Evolutionary conservation across 495 filamentous ascomycete species (phyloP), one percentile per base, ranked within the genome.

Genomic region (Tuber melanosporum): DNA sequence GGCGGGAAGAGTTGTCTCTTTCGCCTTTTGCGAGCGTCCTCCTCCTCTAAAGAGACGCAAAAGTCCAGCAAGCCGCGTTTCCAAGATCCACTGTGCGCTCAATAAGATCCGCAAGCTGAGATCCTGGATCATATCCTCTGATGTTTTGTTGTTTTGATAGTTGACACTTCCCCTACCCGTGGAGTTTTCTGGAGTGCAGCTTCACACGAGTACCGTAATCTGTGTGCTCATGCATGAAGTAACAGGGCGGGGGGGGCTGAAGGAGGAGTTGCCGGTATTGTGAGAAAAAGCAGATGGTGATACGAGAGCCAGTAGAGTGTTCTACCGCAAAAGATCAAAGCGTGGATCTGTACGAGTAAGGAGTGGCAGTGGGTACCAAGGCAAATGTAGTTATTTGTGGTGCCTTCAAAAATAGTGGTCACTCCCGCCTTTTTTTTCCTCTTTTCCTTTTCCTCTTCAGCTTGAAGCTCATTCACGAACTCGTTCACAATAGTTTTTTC

Each of bases 401-500:
- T 66, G 57, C 26, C 57, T 66, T 66, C 57, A 66, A 66, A 66
- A 66, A 66, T 66, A 12, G 57, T 66, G 57, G 57, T 15, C 14
- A 32, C 14, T 36, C 57, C 57, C 57, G n/a, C 26, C 57, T 17
- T 66, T 36, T 66, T 26, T 66, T 66, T 32, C 10, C 5, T 15
- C 57, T 66, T 32, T 66, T 10, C 7, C 12, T 17, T 62, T 12
- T 15, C 57, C 12, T 19, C 57, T 66, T 17, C 12, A 66, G 57
- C 57, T 66, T 66, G 57, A 66, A 66, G 57, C 57, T 66, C 57
- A 66, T 66, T 66, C 57, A 66, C 57, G 32, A 36, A 17, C 12
- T 19, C 14, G 12, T 36, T 36, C 57, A 66, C 32, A 66, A 66
- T 66, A 62, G n/a, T 14, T 57, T 75, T 46, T 75, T 46, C 74